Conservation (phyloP, 2,329 filamentous ascomycete genomes). For the Colletotrichum sp. region DNA sequence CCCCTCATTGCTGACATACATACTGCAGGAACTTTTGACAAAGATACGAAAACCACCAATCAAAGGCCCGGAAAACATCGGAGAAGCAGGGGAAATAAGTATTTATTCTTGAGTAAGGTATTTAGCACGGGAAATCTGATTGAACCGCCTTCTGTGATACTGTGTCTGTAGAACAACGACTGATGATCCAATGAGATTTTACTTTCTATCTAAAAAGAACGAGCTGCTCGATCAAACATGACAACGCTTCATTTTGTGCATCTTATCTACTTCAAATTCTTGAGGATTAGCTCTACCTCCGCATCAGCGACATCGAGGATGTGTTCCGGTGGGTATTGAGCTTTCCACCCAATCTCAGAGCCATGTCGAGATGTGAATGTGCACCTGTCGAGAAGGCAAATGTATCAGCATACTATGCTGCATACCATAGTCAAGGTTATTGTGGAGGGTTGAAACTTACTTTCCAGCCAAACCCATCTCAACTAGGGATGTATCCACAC, state of each 20-base stretch:
- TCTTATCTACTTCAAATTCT: background rate
- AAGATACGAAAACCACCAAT: background rate
- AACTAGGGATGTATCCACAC: constrained; percentile 33
- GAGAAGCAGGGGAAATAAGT: background rate
- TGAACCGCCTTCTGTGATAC: no score
- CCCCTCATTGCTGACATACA: background rate
- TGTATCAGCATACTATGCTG: background rate
- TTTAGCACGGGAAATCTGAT: background rate
- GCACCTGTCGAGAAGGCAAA: background rate
- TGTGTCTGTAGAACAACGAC: background rate
- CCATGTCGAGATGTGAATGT: constrained; percentile 45
- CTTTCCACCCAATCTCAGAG: constrained; percentile 48
- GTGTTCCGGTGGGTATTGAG: constrained; percentile 46
- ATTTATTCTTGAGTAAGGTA: accelerated
- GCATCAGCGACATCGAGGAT: constrained; percentile 49
- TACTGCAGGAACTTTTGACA: background rate
- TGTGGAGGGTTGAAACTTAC: constrained; percentile 31
- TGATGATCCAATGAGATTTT: accelerated
- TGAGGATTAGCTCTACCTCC: constrained; percentile 46
- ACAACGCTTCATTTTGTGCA: accelerated
- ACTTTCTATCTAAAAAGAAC: background rate
- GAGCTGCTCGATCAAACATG: accelerated
- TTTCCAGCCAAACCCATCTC: constrained; percentile 41
- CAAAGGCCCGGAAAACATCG: background rate
- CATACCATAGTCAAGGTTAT: background rate